Percentiles rank a stretch among this genome's conserved stretches.
phyloP scores from a whole-genome alignment of 176 grass and related monocot species.

The Dendrocalamus sinicus region DNA sequence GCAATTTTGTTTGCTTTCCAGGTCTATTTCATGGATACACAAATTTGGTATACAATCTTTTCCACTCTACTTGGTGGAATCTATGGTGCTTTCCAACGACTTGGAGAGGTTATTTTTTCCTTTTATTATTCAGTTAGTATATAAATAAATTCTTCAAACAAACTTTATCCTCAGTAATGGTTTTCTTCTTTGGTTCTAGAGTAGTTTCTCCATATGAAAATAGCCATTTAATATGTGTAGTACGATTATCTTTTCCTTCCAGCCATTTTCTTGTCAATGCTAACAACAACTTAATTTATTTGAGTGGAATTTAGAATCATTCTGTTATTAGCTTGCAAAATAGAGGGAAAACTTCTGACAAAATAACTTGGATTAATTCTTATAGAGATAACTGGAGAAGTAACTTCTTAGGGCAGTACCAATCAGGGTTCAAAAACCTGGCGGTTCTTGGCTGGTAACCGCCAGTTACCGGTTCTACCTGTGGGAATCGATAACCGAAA shows the following conservation, averaged over 20 bases:
- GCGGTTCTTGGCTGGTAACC: too few relatives aligned
- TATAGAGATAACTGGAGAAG: background rate
- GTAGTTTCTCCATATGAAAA: background rate
- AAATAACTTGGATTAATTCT: slow-evolving; percentile 18
- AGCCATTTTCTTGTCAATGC: slow-evolving; percentile 5
- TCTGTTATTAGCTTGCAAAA: background rate
- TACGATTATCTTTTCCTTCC: background rate
- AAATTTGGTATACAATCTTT: slow-evolving; percentile 99
- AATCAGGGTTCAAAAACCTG: background rate
- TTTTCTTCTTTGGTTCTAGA: slow-evolving; percentile 29
- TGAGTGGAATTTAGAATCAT: background rate
- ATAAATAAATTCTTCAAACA: slow-evolving; percentile 6
- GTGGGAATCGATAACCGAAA: too few relatives aligned
- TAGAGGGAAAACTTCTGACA: background rate
- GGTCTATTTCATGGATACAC: slow-evolving; percentile 99
- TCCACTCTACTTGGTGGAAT: slow-evolving; percentile 89
- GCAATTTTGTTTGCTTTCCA: slow-evolving; percentile 49
- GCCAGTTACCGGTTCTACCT: too few relatives aligned
- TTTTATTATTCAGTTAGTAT: slow-evolving; percentile 9
- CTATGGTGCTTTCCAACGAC: slow-evolving; percentile 90
- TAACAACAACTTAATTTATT: background rate
- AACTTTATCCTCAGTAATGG: background rate
- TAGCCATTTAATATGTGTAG: slow-evolving; percentile 3
- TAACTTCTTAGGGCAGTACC: background rate
- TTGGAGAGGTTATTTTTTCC: slow-evolving; percentile 79